These are phyloP conservation scores for Fusarium longipes DNA, from an alignment of 2,329 filamentous ascomycete species.

Conservation along the genomic window DNA sequence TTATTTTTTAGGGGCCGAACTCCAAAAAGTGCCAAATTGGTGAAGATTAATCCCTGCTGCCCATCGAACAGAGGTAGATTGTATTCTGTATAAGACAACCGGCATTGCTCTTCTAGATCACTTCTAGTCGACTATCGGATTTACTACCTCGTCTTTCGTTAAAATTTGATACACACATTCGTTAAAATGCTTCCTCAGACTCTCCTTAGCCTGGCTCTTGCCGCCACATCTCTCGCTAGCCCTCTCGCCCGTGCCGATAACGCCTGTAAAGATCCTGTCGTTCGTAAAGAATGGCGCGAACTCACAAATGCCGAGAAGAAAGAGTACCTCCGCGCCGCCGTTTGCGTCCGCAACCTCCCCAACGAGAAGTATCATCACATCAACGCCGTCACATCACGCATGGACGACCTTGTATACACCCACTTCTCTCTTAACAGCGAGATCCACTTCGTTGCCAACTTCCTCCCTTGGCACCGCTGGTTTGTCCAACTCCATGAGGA, in stretches of 20 bases:
- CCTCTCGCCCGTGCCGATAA: not conserved
- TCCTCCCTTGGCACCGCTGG: conserved; percentile 25
- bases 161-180: not conserved
- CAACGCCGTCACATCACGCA: not conserved
- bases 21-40: not conserved
- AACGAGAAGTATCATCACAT: not conserved
- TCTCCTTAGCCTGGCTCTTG: conserved; percentile 6
- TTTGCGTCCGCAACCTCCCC: conserved; percentile 20
- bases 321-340: conserved; percentile 20
- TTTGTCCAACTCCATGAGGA: conserved; percentile 21
- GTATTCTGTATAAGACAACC: not conserved
- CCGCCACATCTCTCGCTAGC: not conserved
- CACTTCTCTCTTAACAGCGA: conserved; percentile 8
- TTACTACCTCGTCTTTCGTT: not conserved
- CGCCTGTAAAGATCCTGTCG: not conserved
- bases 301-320: conserved; percentile 12
- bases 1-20: too few species aligned
- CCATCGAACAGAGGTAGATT: not conserved
- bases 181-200: conserved; percentile 10
- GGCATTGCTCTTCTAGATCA: accelerated
- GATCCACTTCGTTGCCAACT: conserved; percentile 22
- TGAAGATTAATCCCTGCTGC: not conserved
- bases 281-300: conserved; percentile 28
- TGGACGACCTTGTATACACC: conserved; percentile 19
- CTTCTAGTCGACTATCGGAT: too few species aligned